A percentile compares a stretch with the other conserved stretches of the same genome.
phyloP scores from a whole-genome alignment of 169 alveolate genomes.

The Eimeria acervulina region DNA sequence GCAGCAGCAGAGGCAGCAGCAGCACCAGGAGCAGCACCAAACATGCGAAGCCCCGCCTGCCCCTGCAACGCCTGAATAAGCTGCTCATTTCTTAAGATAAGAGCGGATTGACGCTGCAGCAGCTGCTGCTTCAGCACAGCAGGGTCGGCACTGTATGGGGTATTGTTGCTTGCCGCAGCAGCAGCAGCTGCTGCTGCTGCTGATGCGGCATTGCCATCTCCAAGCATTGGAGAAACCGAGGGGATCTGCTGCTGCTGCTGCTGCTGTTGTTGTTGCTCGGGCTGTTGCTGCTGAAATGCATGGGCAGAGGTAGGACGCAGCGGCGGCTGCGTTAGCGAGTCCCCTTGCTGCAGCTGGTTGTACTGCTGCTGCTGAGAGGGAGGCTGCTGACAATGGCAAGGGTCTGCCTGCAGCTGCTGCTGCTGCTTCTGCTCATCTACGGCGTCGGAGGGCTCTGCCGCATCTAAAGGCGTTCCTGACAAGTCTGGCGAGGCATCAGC shows the following conservation, averaged over 20 bases:
- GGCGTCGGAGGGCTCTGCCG: slow-evolving; percentile 17
- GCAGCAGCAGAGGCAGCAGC: slow-evolving; percentile 36
- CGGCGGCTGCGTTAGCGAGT: background rate
- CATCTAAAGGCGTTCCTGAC: slow-evolving; percentile 1
- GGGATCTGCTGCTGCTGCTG: slow-evolving; percentile 41
- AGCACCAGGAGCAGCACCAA: slow-evolving; percentile 53
- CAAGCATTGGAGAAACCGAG: background rate
- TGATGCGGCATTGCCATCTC: background rate
- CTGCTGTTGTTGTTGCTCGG: slow-evolving; percentile 30
- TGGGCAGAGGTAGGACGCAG: background rate
- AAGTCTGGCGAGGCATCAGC: background rate
- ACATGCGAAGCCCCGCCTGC: slow-evolving; percentile 30
- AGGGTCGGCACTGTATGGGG: background rate
- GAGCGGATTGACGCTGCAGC: slow-evolving; percentile 52
- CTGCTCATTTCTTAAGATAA: slow-evolving; percentile 12
- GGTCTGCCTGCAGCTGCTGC: slow-evolving; percentile 20
- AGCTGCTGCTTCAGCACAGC: slow-evolving; percentile 67
- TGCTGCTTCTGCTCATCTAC: slow-evolving; percentile 30
- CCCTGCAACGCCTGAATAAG: slow-evolving; percentile 67
- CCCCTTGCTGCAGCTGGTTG: slow-evolving; percentile 45
- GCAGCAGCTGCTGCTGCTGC: slow-evolving; percentile 5
- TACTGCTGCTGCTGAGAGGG: slow-evolving; percentile 64
- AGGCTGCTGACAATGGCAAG: slow-evolving; percentile 55
- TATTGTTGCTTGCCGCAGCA: background rate
- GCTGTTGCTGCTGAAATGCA: slow-evolving; percentile 4